A percentile compares a stretch with the other conserved stretches of the same genome.
Conservation (phyloP, 441 rosid genomes). For the Aquilaria agallochum region DNA sequence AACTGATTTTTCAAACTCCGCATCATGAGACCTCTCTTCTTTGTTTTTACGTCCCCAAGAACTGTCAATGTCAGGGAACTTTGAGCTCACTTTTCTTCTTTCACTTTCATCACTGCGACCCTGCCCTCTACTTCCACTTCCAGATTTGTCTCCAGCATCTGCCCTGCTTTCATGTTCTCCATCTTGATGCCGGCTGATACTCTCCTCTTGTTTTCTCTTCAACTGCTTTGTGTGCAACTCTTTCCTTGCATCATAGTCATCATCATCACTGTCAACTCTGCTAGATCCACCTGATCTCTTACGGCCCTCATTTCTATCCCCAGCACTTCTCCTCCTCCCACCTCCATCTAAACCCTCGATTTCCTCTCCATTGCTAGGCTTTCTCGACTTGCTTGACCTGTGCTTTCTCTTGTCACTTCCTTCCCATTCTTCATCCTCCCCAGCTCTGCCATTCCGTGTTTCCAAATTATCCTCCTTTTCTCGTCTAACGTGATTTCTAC, state of each 20-base stretch:
- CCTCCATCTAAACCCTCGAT: slow-evolving; percentile 47
- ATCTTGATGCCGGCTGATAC: slow-evolving; percentile 93
- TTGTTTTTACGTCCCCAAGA: slow-evolving; percentile 54
- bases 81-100: slow-evolving; percentile 49
- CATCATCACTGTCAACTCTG: slow-evolving; percentile 61
- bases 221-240: slow-evolving; percentile 45
- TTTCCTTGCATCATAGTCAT: slow-evolving; percentile 54
- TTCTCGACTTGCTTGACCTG: slow-evolving; percentile 57
- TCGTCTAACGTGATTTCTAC: slow-evolving; percentile 38
- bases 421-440: slow-evolving; percentile 64
- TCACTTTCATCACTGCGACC: slow-evolving; percentile 51
- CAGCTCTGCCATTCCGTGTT: slow-evolving; percentile 38
- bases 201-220: slow-evolving; percentile 90
- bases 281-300: slow-evolving; percentile 61
- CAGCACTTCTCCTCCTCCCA: slow-evolving; percentile 52
- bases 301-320: slow-evolving; percentile 57
- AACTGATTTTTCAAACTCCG: slow-evolving; percentile 41
- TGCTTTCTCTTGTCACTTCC: slow-evolving; percentile 62
- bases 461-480: slow-evolving; percentile 47
- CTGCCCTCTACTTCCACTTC: slow-evolving; percentile 45
- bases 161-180: slow-evolving; percentile 69
- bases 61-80: slow-evolving; percentile 50
- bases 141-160: slow-evolving; percentile 61
- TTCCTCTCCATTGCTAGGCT: slow-evolving; percentile 51
- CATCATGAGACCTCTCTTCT: slow-evolving; percentile 65